Evolutionary conservation across 345 rosid genomes (phyloP).

Genomic region (Orychophragmus violaceus): DNA sequence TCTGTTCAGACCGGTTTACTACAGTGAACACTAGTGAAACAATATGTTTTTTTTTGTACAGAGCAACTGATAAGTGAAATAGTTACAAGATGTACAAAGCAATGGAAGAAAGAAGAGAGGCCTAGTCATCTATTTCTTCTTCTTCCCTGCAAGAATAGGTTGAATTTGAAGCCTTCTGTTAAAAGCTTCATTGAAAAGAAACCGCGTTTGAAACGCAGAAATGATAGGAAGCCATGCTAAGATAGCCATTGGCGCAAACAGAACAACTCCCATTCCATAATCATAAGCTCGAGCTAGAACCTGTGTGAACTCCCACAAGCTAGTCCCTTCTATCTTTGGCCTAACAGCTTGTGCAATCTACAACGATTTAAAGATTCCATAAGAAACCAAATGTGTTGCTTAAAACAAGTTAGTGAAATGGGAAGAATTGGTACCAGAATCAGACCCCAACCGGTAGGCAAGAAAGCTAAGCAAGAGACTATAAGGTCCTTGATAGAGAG

Average conservation of each 20-base stretch:
- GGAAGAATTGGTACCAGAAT: conserved; percentile 48
- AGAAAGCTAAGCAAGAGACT: conserved; percentile 79
- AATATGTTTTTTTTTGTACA: conserved; percentile 11
- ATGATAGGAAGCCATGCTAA: conserved; percentile 91
- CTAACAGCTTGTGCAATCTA: conserved; percentile 92
- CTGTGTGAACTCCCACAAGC: conserved; percentile 67
- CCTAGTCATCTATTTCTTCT: conserved; percentile 35
- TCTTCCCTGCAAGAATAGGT: conserved; percentile 86
- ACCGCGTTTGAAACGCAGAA: conserved; percentile 78
- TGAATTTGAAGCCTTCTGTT: conserved; percentile 79
- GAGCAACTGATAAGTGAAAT: background rate
- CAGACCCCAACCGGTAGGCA: conserved; percentile 97
- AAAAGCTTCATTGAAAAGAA: conserved; percentile 90
- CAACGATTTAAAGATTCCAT: background rate
- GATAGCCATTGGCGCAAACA: conserved; percentile 77
- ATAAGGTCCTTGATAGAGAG: conserved; percentile 66
- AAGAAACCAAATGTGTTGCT: background rate
- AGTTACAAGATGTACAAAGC: conserved; percentile 25
- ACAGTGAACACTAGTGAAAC: background rate
- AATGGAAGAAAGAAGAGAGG: background rate
- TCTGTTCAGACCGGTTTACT: background rate
- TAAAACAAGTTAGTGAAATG: background rate
- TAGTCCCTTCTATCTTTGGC: conserved; percentile 61
- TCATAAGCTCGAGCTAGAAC: conserved; percentile 85
- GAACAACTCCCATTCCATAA: conserved; percentile 84